Conservation (phyloP, 345 rosid species). For the Citrus glauca region DNA sequence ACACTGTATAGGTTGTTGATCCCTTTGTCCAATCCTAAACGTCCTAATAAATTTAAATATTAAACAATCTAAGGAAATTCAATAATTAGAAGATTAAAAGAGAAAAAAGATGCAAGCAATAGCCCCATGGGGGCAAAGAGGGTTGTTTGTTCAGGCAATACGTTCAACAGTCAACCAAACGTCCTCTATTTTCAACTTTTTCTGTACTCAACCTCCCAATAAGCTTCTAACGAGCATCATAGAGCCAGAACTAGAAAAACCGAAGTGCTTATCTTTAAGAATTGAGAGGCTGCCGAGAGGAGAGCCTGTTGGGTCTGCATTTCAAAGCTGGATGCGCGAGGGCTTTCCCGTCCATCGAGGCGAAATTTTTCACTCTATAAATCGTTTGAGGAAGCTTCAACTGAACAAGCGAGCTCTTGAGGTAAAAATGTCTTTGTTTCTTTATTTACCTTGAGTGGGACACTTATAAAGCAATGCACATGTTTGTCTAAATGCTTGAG, state of each 20-base stretch:
- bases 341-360: constrained; percentile 77
- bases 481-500: constrained; percentile 12
- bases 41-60: not conserved
- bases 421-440: constrained; percentile 23
- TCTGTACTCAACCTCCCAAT: constrained; percentile 25
- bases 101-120: constrained; percentile 26
- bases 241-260: constrained; percentile 22
- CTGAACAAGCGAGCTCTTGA: constrained; percentile 72
- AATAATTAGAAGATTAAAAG: too few species aligned
- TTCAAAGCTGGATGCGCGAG: constrained; percentile 86
- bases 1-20: not conserved
- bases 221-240: constrained; percentile 7
- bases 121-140: constrained; percentile 23
- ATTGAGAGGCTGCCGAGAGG: constrained; percentile 66
- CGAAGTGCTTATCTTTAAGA: constrained; percentile 61
- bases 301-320: constrained; percentile 63
- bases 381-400: constrained; percentile 70
- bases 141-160: constrained; percentile 42
- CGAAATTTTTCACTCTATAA: constrained; percentile 72
- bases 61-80: too few species aligned
- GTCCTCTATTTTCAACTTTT: constrained; percentile 20
- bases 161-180: constrained; percentile 40
- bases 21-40: not conserved
- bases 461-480: not conserved
- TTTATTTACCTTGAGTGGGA: not conserved